A percentile compares a stretch with the other conserved stretches of the same genome.
These are phyloP conservation scores for Pulveroboletus sp. DNA, from an alignment of 768 basidiomycete genomes.

Conservation along the genomic window DNA sequence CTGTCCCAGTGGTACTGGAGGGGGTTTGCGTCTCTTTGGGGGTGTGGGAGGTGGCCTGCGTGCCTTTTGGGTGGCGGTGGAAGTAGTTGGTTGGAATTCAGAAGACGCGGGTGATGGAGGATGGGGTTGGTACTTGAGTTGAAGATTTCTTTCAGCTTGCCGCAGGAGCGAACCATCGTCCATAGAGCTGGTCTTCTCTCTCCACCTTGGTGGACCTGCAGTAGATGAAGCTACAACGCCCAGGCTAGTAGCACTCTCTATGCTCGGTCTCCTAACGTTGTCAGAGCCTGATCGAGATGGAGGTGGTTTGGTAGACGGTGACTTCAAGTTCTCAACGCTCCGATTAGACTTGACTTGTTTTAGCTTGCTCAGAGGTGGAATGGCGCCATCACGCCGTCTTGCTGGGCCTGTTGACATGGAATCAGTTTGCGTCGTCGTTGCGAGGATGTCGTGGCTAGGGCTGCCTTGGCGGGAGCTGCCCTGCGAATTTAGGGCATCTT, in stretches of 20 bases:
- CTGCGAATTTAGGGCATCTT: conserved; percentile 25
- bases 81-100: conserved; percentile 11
- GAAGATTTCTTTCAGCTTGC: conserved; percentile 14
- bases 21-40: conserved; percentile 63
- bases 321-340: conserved; percentile 58
- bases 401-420: conserved; percentile 4
- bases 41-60: conserved; percentile 65
- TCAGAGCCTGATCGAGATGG: conserved; percentile 34
- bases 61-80: conserved; percentile 21
- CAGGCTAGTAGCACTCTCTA: conserved; percentile 32
- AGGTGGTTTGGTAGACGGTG: conserved; percentile 23
- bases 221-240: conserved; percentile 27
- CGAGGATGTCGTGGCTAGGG: conserved; percentile 40
- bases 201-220: conserved; percentile 13
- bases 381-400: conserved; percentile 20
- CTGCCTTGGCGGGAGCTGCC: conserved; percentile 34
- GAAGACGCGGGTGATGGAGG: conserved; percentile 17
- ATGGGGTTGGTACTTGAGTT: conserved; percentile 15
- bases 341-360: conserved; percentile 57
- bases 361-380: conserved; percentile 23
- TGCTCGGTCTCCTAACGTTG: conserved; percentile 38
- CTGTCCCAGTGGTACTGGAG: conserved; percentile 55
- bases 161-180: conserved; percentile 23
- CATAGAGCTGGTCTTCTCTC: conserved; percentile 24
- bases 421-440: conserved; percentile 32